phyloP scores from a whole-genome alignment of 2,329 filamentous ascomycete genomes.

The Zymoseptoria ardabiliae region DNA sequence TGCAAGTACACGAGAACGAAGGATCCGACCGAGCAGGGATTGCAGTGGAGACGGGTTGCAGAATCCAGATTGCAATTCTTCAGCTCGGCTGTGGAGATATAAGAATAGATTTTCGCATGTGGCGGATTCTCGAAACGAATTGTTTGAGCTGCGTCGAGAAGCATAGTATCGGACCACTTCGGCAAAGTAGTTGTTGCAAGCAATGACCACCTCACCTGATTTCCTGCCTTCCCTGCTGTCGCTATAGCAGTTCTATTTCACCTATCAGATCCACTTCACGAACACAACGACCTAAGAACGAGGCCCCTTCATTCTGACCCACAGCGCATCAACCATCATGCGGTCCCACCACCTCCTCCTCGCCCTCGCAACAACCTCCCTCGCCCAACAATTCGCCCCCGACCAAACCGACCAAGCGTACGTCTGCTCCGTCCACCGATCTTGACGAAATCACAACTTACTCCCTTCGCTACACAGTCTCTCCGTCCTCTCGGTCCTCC shows the following conservation, averaged over 20 bases:
- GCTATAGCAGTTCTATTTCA: too few species aligned
- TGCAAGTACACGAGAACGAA: neutral
- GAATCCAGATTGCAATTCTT: neutral
- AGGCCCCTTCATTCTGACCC: too few species aligned
- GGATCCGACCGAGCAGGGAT: neutral
- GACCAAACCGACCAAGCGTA: neutral
- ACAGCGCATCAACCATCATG: neutral
- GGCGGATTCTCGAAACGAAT: neutral
- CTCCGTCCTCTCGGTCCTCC: conserved; percentile 37
- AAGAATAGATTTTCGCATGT: neutral
- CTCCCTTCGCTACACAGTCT: too few species aligned
- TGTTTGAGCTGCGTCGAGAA: too few species aligned
- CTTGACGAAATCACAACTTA: too few species aligned
- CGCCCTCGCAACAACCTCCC: neutral
- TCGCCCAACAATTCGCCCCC: neutral
- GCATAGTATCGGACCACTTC: neutral
- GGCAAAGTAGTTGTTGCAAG: neutral
- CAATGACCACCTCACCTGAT: neutral
- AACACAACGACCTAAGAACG: too few species aligned
- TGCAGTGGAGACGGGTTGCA: neutral
- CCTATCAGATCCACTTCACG: too few species aligned
- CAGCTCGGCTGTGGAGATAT: neutral
- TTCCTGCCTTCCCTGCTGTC: neutral
- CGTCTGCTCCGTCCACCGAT: neutral
- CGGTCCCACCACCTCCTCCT: neutral